Conservation (phyloP, 257 asterid species). For the Penstemon newberryi region DNA sequence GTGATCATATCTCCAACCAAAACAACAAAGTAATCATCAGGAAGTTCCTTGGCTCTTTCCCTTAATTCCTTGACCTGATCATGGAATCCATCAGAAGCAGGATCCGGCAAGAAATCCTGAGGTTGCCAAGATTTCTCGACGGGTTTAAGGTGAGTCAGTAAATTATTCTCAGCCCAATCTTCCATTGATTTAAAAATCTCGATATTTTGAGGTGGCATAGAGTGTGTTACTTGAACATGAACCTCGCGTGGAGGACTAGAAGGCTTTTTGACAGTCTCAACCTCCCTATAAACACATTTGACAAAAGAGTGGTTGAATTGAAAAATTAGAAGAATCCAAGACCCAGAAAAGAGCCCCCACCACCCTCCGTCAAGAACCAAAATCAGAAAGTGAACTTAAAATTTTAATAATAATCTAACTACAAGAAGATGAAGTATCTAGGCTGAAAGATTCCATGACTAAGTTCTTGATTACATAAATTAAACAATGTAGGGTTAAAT, state of each 20-base stretch:
- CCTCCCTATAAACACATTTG: slow-evolving; percentile 37
- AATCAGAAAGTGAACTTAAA: no score
- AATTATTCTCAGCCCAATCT: slow-evolving; percentile 58
- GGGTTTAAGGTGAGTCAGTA: slow-evolving; percentile 68
- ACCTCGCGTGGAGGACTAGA: slow-evolving; percentile 56
- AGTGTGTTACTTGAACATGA: slow-evolving; percentile 69
- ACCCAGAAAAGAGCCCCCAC: background rate
- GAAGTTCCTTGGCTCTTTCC: slow-evolving; percentile 70
- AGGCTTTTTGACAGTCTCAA: slow-evolving; percentile 46
- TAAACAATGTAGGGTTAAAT: background rate
- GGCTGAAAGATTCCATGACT: no score
- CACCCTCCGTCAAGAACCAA: background rate
- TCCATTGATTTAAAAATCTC: slow-evolving; percentile 63
- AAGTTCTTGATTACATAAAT: background rate
- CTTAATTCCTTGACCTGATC: slow-evolving; percentile 69
- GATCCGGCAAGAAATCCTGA: slow-evolving; percentile 85
- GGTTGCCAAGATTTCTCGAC: slow-evolving; percentile 92
- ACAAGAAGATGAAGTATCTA: background rate
- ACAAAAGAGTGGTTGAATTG: background rate
- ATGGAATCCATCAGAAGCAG: slow-evolving; percentile 70
- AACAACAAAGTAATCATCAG: slow-evolving; percentile 78
- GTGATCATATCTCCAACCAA: slow-evolving; percentile 87
- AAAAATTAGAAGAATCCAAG: background rate
- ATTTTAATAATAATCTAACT: background rate
- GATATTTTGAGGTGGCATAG: slow-evolving; percentile 67